Base-by-base conservation (phyloP, 345 rosid species). In the Salix dunnii region DNA sequence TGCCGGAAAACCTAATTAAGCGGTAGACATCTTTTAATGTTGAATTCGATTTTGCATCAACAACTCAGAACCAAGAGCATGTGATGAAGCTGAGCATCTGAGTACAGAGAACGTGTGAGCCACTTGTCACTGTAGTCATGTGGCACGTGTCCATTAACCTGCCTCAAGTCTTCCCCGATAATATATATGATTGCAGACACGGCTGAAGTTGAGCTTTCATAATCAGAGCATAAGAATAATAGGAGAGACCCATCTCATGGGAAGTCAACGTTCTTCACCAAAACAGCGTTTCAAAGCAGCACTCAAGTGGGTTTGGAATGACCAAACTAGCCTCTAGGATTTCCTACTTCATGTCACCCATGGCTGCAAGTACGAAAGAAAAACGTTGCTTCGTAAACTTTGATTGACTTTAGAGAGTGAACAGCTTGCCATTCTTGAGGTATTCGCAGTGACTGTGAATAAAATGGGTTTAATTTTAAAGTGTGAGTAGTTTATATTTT, bases 261-360 rank as follows among this genome's bases (percentile, higher is more conserved):
- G 61, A 76, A 68, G 83, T 81, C 80, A 81, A 81, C 78, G 11
- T 60, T n/a, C 14, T 38, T 43, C 72, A 25, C 14, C 76, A 17
- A 72, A 58, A 30, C 28, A 16, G 35, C 58, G 27, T 25, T 80
- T 66, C 74, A 65, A 60, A 8, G 27, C 25, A 58, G 70, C 70
- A 67, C 77, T 72, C 77, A 27, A 71, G 38, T 1, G 13, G 63
- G 25, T 25, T 5, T 38, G 6, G n/a, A 77, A 72, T 28, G 73
- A 77, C 80, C 68, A 67, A 49, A 36, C 73, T 81, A 23, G 31
- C 84, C 84, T 48, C 20, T 23, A 20, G 5, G 8, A 53, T 64
- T 13, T 64, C 21, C 67, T 16, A 2, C 67, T 61, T 18, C 66
- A 10, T 61, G 14, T 11, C 20, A 18, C 58, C 58, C 20, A 6